These are phyloP conservation scores for Proliferodiscus dingleyae DNA, from an alignment of 2,329 filamentous ascomycete species.

Conservation along the genomic window DNA sequence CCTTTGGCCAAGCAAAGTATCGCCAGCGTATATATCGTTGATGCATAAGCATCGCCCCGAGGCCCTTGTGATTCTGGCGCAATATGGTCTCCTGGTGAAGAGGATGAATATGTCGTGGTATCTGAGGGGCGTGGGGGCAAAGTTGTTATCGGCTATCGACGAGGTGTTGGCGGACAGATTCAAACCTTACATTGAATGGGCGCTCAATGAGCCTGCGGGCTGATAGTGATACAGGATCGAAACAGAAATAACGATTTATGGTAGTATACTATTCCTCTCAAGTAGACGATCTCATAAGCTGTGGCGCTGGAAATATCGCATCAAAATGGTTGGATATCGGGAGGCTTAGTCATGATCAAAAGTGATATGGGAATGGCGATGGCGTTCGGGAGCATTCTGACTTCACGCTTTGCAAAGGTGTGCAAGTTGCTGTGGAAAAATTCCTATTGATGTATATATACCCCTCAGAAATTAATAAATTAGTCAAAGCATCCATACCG, in stretches of 20 bases:
- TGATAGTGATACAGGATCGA: not conserved
- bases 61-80: conserved; percentile 16
- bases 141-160: conserved; percentile 10
- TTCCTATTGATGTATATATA: too few species aligned
- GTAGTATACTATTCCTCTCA: too few species aligned
- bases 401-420: too few species aligned
- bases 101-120: conserved; percentile 12
- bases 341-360: too few species aligned
- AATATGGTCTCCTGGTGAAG: conserved; percentile 18
- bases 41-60: conserved; percentile 22
- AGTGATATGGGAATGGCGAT: too few species aligned
- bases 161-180: conserved; percentile 6
- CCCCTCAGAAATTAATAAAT: too few species aligned
- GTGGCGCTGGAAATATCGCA: too few species aligned
- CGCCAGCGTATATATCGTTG: conserved; percentile 10
- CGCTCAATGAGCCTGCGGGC: conserved; percentile 9
- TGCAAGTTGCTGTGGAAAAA: too few species aligned
- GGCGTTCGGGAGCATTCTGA: too few species aligned
- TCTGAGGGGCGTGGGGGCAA: conserved; percentile 10
- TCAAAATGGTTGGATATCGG: too few species aligned
- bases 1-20: conserved; percentile 14
- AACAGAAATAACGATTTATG: not conserved
- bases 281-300: too few species aligned
- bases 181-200: conserved; percentile 16
- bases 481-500: too few species aligned